phyloP scores from a whole-genome alignment of 768 basidiomycete genomes.

The Tricholoma furcatifolium region DNA sequence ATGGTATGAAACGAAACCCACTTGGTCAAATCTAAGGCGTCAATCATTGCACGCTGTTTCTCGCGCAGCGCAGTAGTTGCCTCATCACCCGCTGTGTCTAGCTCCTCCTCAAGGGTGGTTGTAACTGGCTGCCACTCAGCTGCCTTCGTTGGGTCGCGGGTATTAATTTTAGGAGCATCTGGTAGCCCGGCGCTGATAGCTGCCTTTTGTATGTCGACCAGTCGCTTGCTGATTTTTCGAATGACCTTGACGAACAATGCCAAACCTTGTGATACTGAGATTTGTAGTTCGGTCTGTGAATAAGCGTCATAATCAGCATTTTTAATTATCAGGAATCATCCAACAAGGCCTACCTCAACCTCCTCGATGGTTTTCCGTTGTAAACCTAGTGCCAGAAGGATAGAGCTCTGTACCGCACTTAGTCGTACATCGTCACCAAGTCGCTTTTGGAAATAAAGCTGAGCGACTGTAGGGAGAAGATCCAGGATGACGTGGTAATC shows the following conservation, averaged over 20 bases:
- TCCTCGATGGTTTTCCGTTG: conserved; percentile 91
- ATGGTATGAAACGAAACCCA: conserved; percentile 40
- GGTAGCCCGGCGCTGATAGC: conserved; percentile 69
- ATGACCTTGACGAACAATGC: conserved; percentile 91
- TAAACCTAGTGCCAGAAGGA: conserved; percentile 84
- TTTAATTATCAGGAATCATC: background rate
- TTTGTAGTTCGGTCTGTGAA: conserved; percentile 67
- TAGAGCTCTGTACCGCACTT: conserved; percentile 89
- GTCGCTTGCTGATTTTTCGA: conserved; percentile 74
- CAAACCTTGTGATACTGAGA: conserved; percentile 84
- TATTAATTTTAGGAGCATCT: conserved; percentile 18
- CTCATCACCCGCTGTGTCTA: conserved; percentile 76
- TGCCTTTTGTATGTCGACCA: conserved; percentile 78
- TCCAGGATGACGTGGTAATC: conserved; percentile 97
- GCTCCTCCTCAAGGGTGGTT: conserved; percentile 58
- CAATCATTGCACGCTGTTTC: conserved; percentile 85
- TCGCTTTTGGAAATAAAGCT: conserved; percentile 82
- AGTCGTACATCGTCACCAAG: conserved; percentile 64
- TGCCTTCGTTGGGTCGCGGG: conserved; percentile 12
- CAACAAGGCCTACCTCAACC: conserved; percentile 59
- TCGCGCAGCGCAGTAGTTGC: conserved; percentile 65
- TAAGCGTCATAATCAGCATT: background rate
- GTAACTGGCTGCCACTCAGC: conserved; percentile 45
- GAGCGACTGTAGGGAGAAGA: conserved; percentile 76
- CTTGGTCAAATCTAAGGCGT: conserved; percentile 85